These are phyloP conservation scores for Xanthoceras sorbifolium DNA, from an alignment of 345 rosid genomes.

Conservation along the genomic window DNA sequence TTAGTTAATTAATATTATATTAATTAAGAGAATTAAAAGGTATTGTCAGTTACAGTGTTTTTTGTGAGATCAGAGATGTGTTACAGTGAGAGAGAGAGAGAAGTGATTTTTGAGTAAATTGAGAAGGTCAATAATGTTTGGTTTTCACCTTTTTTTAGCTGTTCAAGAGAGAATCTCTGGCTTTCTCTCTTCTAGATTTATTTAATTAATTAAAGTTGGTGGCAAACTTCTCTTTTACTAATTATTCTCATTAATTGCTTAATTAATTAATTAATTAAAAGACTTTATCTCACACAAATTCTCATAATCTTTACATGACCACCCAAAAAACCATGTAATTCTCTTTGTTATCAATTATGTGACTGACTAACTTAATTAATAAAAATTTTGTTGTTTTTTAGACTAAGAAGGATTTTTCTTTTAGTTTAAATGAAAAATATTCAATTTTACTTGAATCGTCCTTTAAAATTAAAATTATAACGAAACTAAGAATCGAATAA, in stretches of 20 bases:
- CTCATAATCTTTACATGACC: background rate
- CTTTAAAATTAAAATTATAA: too few species aligned
- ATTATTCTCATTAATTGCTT: background rate
- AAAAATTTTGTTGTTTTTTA: too few species aligned
- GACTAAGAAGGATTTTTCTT: too few species aligned
- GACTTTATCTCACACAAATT: background rate
- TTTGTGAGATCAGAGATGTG: too few species aligned
- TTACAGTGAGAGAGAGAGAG: background rate
- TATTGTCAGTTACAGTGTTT: background rate
- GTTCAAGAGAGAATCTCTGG: conserved; percentile 12
- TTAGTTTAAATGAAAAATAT: too few species aligned
- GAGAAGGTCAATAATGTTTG: background rate
- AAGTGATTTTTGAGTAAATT: conserved; percentile 15
- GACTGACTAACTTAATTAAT: too few species aligned
- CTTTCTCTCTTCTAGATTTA: background rate
- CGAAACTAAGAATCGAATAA: too few species aligned
- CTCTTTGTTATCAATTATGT: too few species aligned
- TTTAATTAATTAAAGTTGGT: background rate
- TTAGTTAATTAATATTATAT: background rate
- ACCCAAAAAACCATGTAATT: too few species aligned
- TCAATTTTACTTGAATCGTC: too few species aligned
- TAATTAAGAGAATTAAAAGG: background rate
- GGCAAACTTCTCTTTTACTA: background rate
- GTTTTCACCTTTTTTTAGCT: background rate
- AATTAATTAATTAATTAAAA: background rate